phyloP scores from a whole-genome alignment of 345 rosid genomes.

The Eucalyptus curtisii region DNA sequence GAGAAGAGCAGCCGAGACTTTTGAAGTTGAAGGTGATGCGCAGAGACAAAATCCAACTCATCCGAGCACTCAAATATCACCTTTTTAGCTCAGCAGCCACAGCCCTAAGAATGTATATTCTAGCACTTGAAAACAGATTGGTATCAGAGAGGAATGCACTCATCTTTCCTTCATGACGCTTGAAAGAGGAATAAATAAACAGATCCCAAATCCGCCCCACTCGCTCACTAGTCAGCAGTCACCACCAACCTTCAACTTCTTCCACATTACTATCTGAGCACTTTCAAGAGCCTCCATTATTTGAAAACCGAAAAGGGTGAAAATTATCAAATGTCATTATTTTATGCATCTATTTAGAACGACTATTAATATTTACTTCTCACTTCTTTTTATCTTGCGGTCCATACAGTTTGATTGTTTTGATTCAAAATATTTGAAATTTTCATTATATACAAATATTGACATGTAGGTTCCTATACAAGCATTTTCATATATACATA shows the following conservation, averaged over 20 bases:
- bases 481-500: neutral
- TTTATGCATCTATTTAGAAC: neutral
- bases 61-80: neutral
- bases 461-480: neutral
- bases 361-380: neutral
- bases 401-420: neutral
- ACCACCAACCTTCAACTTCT: neutral
- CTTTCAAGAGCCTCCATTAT: neutral
- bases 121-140: neutral
- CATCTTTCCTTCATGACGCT: neutral
- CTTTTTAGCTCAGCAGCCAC: neutral
- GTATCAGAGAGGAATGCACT: neutral
- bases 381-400: neutral
- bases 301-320: neutral
- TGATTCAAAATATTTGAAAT: neutral
- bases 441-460: neutral
- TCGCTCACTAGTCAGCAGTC: neutral
- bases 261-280: neutral
- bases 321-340: neutral
- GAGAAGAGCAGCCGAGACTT: neutral
- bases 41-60: neutral
- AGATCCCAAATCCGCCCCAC: neutral
- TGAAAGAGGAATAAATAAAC: neutral
- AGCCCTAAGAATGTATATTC: neutral
- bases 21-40: neutral